Evolutionary conservation across 192 early-diverging fungal genomes (phyloP), one percentile per base, ranked within the genome.

Genomic region (Entophlyctis helioformis): DNA sequence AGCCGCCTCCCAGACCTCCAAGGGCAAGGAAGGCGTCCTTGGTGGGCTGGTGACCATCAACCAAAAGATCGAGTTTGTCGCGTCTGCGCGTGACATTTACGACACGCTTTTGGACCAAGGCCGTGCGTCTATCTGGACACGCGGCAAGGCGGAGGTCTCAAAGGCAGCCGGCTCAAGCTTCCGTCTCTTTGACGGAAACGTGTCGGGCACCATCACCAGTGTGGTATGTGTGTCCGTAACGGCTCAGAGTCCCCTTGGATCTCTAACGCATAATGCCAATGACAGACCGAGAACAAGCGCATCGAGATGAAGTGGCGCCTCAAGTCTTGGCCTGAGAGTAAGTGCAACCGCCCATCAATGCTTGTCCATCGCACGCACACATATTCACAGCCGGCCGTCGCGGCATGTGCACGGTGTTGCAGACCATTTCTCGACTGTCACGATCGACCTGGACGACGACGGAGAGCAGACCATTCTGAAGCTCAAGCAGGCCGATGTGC

Each of bases 221-320:
- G 47, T 89, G 39, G 84, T 78, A 53, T 50, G 60, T 41, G 24
- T 7, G 22, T 22, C 25, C 15, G 12, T 50, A 50, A 12, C 13
- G 28, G n/a, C n/a, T n/a, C n/a, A n/a, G n/a, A n/a, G n/a, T n/a
- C n/a, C n/a, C n/a, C n/a, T n/a, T n/a, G n/a, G n/a, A n/a, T n/a
- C n/a, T n/a, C n/a, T n/a, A n/a, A n/a, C n/a, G n/a, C n/a, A n/a
- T n/a, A n/a, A n/a, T n/a, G 25, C 51, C 9, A 5, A 8, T 28
- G 8, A n/a, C n/a, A 60, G 57, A 58, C 46, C 9, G 32, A 44
- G 21, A 81, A 83, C 46, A 74, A 85, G 56, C 80, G 68, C 50
- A 86, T 96, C 57, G 81, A 83, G 42, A 74, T 83, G 64, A 83
- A 66, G 40, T 96, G 92, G 92, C 72, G 90, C 39, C 56, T 86